Base-by-base conservation (phyloP, 2,329 filamentous ascomycete species). In the Aspergillus brunneoviolaceus region DNA sequence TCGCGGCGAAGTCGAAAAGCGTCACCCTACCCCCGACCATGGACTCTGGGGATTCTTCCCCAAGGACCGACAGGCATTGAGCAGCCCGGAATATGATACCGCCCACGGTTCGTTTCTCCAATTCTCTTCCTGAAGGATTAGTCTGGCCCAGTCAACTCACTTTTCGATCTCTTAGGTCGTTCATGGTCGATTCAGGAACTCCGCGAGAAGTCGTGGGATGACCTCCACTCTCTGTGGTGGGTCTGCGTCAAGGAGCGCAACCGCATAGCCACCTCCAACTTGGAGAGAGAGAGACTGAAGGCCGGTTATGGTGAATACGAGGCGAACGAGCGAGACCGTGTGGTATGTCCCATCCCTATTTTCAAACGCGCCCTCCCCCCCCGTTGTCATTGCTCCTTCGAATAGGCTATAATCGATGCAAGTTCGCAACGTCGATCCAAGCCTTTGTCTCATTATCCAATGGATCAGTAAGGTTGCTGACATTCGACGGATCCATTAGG, bases 41-140 rank as follows among this genome's bases (percentile, higher is more conserved):
- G 94, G 92, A 31, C 87, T 99, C 11, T 98, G 91, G 89, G 89
- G 86, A 1, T 99, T 99, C 79, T 98, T 99, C 78, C 87, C 88
- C 69, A 82, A 83, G 63, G 84, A 88, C 65, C 85, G 85, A 65
- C 85, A 87, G 70, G 78, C 88, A n/a, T 76, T 96, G 69, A 83
- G 84, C 67, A 87, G 87, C 7, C 92, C 93, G 5, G 83, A 86
- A 39, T 87, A 94, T 66, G 87, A 90, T 58, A 74, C 82, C 53
- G 80, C 85, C 64, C 89, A 95, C 76, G 95, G 85, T 86, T 76
- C 64, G 78, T 72, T 42, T 12, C 14, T 47, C 19, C 31, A 31
- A 23, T 29, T 19, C 6, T 3, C 7, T 25, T 1, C 1, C 1
- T 48, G 1, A 16, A 47, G 7, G 16, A 12, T 16, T 9, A 16